Percentiles rank a stretch among this genome's conserved stretches.
Evolutionary conservation across 345 rosid species (phyloP).

Genomic region (Citrus reticulata): DNA sequence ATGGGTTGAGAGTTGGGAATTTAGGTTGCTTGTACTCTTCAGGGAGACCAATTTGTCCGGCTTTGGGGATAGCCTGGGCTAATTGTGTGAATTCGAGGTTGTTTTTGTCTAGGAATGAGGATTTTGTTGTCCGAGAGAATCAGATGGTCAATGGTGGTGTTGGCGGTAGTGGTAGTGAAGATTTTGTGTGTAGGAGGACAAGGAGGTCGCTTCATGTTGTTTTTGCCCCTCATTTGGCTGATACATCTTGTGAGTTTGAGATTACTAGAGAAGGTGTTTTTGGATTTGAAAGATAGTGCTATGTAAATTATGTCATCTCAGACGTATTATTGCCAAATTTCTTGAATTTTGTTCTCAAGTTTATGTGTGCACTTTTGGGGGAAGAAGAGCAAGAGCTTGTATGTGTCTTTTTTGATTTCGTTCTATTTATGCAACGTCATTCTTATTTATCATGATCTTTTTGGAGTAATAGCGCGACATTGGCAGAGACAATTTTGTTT

Average conservation of each 20-base stretch:
- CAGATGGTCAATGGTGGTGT: slow-evolving; percentile 16
- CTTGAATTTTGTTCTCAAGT: neutral
- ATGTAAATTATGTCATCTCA: neutral
- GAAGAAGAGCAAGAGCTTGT: neutral
- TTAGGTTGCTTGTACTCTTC: slow-evolving; percentile 54
- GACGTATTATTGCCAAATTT: neutral
- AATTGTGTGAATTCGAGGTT: slow-evolving; percentile 82
- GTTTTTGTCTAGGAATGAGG: slow-evolving; percentile 55
- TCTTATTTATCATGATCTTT: neutral
- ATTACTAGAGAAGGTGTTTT: slow-evolving; percentile 56
- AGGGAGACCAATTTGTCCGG: slow-evolving; percentile 70
- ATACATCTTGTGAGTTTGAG: slow-evolving; percentile 54
- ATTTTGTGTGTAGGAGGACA: slow-evolving; percentile 22
- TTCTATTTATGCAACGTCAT: neutral
- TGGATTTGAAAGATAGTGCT: slow-evolving; percentile 32
- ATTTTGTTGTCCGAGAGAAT: slow-evolving; percentile 18
- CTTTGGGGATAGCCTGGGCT: slow-evolving; percentile 80
- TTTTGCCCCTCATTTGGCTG: slow-evolving; percentile 73
- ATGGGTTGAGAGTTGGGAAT: slow-evolving; percentile 67
- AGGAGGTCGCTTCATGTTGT: slow-evolving; percentile 55
- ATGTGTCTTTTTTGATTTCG: neutral
- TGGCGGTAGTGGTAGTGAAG: slow-evolving; percentile 14
- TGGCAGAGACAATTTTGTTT: neutral
- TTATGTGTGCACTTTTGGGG: neutral
- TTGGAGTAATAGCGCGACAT: neutral